Evolutionary conservation across 2,329 filamentous ascomycete species (phyloP), one percentile per base, ranked within the genome.

Genomic region (Fusarium sp.): DNA sequence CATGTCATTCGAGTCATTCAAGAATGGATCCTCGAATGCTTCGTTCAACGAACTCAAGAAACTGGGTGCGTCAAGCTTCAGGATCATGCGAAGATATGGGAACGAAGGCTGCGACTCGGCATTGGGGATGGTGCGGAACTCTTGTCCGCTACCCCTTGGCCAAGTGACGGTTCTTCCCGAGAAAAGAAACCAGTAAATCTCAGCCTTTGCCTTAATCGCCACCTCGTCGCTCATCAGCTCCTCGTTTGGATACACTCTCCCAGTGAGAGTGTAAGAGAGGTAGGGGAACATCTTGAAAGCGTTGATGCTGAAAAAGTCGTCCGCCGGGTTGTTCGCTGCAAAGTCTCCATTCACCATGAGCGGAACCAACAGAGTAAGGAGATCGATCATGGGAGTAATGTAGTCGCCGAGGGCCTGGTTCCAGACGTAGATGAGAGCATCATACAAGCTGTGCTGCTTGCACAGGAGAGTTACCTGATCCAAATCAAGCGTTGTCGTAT

Each of bases 401-500:
- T 97, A 98, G 82, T 99, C 97, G 71, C 88, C 87, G 32, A 99
- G 86, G 4, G 95, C 95, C 82, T 94, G 93, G 70, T 97, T 98
- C 97, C 97, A 99, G 65, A 99, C 94, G 81, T 98, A 98, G 50
- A 97, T 95, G 66, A 98, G 89, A 3, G 97, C 97, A 83, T 99
- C 97, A 80, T 98, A 99, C 5, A 99, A 88, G 74, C 93, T 91
- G 81, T 98, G 92, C 80, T 96, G 93, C 82, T 97, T 97, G 87
- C 97, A 99, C 27, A 99, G 87, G 14, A 90, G 89, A 0, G 96
- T 98, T 67, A 97, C 91, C 82, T 98, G 94, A 81, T 99, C 96
- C 76, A 99, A 92, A 81, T 99, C 97, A 80, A 99, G 92, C 0
- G 95, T 98, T 16, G 90, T 87, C 2, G 96, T 97, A 78, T 98